Base-by-base conservation (phyloP, 2,329 filamentous ascomycete genomes). In the Trichoderma atrobrunneum region DNA sequence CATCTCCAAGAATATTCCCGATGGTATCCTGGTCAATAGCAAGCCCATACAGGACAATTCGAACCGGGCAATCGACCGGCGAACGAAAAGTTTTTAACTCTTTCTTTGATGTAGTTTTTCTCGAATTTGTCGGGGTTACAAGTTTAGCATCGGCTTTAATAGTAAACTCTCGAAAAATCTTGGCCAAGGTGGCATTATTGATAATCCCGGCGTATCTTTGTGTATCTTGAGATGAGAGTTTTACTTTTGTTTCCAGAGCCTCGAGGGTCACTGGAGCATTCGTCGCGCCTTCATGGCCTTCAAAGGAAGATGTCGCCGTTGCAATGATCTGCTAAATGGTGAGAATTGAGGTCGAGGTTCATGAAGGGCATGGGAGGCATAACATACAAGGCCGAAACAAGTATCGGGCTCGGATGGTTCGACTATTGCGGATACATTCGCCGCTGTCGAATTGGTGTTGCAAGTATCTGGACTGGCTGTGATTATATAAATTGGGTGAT, bases 381-480 rank as follows among this genome's bases (percentile, higher is more conserved):
- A 30, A n/a, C 30, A 3, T 39, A 66, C 43, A 57, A 57, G 3
- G 11, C 63, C 63, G 16, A 66, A 66, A 48, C 43, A 66, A 26
- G 48, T 56, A 66, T 60, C 56, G 7, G 54, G 54, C 54, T 56
- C 12, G 0, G 54, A 18, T 56, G 8, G 24, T 10, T 28, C 54
- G 1, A 56, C 8, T 56, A 14, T 7, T 28, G 3, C 24, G 8
- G 24, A 7, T 56, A 28, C 5, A 10, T 3, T 28, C 12, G 12
- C 6, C 3, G 26, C 14, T 56, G 24, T 28, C 7, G 54, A 56
- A 3, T 28, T 10, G 54, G 5, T 56, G 54, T 56, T 26, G 7
- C 21, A 28, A 56, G 24, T 7, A 18, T 28, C 54, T 0, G 12
- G 54, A 56, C 14, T 16, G 11, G 16, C 21, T 56, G 26, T 18